Base-by-base conservation (phyloP, 1,284 basidiomycete species). In the Pholiota adiposa region DNA sequence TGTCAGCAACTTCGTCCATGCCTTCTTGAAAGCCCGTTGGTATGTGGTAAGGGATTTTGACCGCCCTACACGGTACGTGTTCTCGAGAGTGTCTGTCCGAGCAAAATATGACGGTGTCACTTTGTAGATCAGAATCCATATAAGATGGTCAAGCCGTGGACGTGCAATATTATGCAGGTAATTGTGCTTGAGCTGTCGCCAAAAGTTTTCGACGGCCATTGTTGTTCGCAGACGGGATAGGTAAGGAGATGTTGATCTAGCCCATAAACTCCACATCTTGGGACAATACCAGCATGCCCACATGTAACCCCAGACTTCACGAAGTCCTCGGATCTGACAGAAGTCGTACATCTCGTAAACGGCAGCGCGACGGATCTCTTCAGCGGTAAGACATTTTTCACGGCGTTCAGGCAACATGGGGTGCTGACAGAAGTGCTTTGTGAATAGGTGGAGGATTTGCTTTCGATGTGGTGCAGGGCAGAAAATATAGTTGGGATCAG, bases 151-250 rank as follows among this genome's bases (percentile, higher is more conserved):
- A 4, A 75, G 60, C 1, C 68, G 68, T 0, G 74, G 73, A 6
- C 61, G 65, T 8, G 65, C 46, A 21, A 67, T 51, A 38, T 70
- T 62, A 46, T 70, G 71, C 14, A 76, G 67, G 51, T 66, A 64
- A 2, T 68, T 54, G 29, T 75, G 70, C 43, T 76, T 77, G 2
- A 77, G 52, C 43, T 72, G 70, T 8, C 56, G 33, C 75, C 73
- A 77, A 54, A 71, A 70, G 50, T 74, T 77, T 54, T 77, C 72
- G 7, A 71, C 69, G 31, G 54, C 67, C 73, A 77, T 77, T 0
- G 72, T 77, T 1, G 73, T 77, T 4, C 67, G 56, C 1, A 72
- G 62, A 0, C 61, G 57, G 0, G 72, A 67, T 2, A 75, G 18
- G 23, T 58, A 63, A 0, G 60, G 56, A 2, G 65, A 66, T 2